Evolutionary conservation across 106 monocot species (phyloP).

Genomic region (Narthecium ossifragum): DNA sequence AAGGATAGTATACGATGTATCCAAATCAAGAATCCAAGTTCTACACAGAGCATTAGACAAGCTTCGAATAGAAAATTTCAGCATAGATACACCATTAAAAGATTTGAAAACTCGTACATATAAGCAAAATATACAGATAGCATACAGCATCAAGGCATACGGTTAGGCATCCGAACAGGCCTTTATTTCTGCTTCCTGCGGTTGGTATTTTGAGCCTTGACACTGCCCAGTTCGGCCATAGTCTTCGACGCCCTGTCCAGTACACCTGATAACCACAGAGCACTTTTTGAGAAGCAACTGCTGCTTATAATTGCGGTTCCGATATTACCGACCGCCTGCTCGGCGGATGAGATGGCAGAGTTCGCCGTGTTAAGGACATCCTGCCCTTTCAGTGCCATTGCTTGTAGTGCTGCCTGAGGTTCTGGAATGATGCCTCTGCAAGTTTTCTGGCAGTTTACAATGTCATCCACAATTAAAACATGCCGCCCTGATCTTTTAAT

Average conservation of each 20-base stretch:
- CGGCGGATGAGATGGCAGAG: constrained; percentile 14
- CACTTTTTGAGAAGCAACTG: constrained; percentile 26
- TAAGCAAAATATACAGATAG: not conserved
- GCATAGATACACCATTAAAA: not conserved
- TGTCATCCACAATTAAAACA: too few species aligned
- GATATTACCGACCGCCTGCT: constrained; percentile 14
- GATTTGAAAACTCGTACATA: not conserved
- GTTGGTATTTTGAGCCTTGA: constrained; percentile 9
- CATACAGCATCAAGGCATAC: not conserved
- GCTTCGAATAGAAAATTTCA: not conserved
- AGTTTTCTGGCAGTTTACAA: too few species aligned
- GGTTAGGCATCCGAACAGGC: not conserved
- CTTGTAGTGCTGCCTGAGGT: not conserved
- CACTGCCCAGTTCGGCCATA: constrained; percentile 18
- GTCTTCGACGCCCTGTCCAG: constrained; percentile 37
- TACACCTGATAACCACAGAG: constrained; percentile 36
- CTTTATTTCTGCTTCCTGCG: constrained; percentile 19
- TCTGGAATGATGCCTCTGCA: not conserved
- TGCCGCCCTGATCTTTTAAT: too few species aligned
- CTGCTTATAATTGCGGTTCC: constrained; percentile 13
- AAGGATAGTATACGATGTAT: too few species aligned
- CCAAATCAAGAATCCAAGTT: too few species aligned
- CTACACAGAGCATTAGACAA: not conserved
- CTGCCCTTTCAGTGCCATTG: not conserved
- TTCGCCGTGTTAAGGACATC: constrained; percentile 10